phyloP scores from a whole-genome alignment of 768 basidiomycete species.

The Tephrocybe sp. region DNA sequence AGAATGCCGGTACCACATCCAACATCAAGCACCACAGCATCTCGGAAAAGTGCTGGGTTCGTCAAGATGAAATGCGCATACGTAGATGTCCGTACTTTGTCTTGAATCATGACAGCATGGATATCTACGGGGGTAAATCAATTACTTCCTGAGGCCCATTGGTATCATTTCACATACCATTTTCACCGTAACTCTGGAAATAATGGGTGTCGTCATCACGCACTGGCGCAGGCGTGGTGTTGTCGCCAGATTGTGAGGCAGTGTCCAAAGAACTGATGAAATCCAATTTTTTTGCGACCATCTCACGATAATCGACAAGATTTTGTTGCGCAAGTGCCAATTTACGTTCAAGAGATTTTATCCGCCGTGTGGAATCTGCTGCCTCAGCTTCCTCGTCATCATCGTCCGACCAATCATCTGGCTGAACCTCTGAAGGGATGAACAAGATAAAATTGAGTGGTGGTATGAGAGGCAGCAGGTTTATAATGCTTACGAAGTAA shows the following conservation, averaged over 20 bases:
- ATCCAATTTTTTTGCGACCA: slow-evolving; percentile 55
- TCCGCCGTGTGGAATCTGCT: slow-evolving; percentile 38
- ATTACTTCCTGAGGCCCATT: neutral
- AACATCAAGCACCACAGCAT: slow-evolving; percentile 88
- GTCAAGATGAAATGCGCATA: slow-evolving; percentile 90
- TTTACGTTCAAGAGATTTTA: slow-evolving; percentile 59
- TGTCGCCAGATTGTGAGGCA: slow-evolving; percentile 30
- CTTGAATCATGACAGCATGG: slow-evolving; percentile 95
- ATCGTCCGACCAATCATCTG: slow-evolving; percentile 74
- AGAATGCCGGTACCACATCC: slow-evolving; percentile 96
- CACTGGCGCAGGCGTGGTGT: slow-evolving; percentile 24
- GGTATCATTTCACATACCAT: slow-evolving; percentile 49
- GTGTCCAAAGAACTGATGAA: slow-evolving; percentile 41
- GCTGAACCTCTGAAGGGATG: slow-evolving; percentile 50
- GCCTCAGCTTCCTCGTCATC: slow-evolving; percentile 62
- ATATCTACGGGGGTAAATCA: slow-evolving; percentile 57
- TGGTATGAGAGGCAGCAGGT: neutral
- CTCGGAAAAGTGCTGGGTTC: slow-evolving; percentile 77
- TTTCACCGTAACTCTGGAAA: slow-evolving; percentile 86
- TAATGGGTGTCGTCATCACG: slow-evolving; percentile 93
- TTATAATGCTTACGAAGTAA: slow-evolving; percentile 69
- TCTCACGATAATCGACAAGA: slow-evolving; percentile 55
- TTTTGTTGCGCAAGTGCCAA: slow-evolving; percentile 57
- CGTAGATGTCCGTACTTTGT: slow-evolving; percentile 89
- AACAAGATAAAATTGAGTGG: neutral